Evolutionary conservation across 345 rosid genomes (phyloP).

Genomic region (Isatis tinctoria): DNA sequence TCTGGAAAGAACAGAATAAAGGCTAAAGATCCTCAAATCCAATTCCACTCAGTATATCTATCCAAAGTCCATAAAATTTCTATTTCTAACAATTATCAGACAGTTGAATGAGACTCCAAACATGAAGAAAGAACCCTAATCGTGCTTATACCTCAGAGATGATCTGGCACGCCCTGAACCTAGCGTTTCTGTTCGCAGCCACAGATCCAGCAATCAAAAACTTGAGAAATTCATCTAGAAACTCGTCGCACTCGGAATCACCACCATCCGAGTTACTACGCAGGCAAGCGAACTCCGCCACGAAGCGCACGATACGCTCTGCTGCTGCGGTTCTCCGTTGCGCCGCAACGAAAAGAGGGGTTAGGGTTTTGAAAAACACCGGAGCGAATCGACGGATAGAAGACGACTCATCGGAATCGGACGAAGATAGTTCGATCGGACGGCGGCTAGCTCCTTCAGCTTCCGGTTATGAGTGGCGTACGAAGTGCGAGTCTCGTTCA

Average conservation of each 20-base stretch:
- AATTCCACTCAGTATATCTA: not conserved
- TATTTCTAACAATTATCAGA: not conserved
- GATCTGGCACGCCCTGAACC: conserved; percentile 85
- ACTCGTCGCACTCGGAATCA: conserved; percentile 37
- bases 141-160: conserved; percentile 65
- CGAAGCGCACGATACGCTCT: conserved; percentile 72
- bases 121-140: not conserved
- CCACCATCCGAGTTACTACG: conserved; percentile 21
- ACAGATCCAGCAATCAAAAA: conserved; percentile 54
- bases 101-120: not conserved
- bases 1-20: conserved; percentile 37
- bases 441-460: conserved; percentile 62
- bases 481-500: conserved; percentile 72
- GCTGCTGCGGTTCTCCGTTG: conserved; percentile 58
- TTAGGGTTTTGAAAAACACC: conserved; percentile 67
- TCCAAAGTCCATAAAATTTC: not conserved
- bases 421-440: conserved; percentile 45
- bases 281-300: conserved; percentile 51
- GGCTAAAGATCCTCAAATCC: no score
- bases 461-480: conserved; percentile 75
- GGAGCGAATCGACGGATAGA: no score
- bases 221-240: conserved; percentile 54
- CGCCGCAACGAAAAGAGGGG: conserved; percentile 56
- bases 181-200: conserved; percentile 56
- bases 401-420: conserved; percentile 3